phyloP scores from a whole-genome alignment of 2,329 filamentous ascomycete genomes.

The Samsoniella hepiali region DNA sequence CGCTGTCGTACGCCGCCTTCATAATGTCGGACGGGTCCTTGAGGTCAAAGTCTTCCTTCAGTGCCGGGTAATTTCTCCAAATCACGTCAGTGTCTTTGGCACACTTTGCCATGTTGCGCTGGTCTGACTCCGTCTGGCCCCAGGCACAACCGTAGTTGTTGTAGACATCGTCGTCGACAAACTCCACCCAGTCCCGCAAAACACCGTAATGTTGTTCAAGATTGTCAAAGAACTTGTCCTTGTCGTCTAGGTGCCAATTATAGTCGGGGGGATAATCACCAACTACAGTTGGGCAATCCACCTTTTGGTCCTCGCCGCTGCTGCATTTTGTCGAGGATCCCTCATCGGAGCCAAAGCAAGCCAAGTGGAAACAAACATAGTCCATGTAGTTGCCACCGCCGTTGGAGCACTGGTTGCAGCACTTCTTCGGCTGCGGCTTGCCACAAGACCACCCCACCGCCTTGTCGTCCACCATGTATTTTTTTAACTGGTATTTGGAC shows the following conservation, averaged over 20 bases:
- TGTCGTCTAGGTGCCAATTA: slow-evolving; percentile 4
- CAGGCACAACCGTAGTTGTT: slow-evolving; percentile 10
- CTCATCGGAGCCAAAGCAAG: neutral
- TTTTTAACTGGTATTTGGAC: neutral
- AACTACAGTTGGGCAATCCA: neutral
- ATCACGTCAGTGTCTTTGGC: neutral
- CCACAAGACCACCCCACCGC: neutral
- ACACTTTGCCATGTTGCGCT: neutral
- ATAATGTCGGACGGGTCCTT: slow-evolving; percentile 1
- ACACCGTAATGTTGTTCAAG: slow-evolving; percentile 1
- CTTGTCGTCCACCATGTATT: slow-evolving; percentile 9
- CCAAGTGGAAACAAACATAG: neutral
- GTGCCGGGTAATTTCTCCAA: neutral
- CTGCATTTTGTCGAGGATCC: neutral
- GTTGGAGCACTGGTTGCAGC: slow-evolving; percentile 2
- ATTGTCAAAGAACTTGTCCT: slow-evolving; percentile 11
- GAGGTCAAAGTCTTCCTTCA: neutral
- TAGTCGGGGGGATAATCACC: neutral
- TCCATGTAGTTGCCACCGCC: slow-evolving; percentile 8
- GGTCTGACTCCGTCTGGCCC: neutral
- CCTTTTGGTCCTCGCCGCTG: neutral
- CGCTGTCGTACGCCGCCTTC: neutral
- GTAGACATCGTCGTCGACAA: slow-evolving; percentile 9
- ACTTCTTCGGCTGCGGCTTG: neutral
- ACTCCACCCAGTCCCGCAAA: slow-evolving; percentile 3